Evolutionary conservation across 2,329 filamentous ascomycete species (phyloP), one percentile per base, ranked within the genome.

Genomic region (Fusarium pseudograminearum): DNA sequence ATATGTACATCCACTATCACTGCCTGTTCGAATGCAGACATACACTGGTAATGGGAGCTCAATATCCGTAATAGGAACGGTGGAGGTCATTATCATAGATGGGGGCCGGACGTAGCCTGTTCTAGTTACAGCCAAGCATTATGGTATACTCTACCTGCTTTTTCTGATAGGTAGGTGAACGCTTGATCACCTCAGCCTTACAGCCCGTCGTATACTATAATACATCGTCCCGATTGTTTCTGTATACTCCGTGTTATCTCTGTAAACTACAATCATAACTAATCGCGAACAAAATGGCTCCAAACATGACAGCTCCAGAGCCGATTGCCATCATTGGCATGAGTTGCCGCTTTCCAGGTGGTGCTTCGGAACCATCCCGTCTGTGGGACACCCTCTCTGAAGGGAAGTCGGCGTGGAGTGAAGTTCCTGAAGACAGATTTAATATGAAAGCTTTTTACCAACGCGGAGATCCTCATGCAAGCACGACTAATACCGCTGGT

Each of bases 11-110:
- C 16, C 48, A 40, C 24, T 18, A 40, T 51, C 34, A 30, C 24
- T 30, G 12, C 7, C 12, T 18, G 34, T 51, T 51, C 34, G 18
- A 51, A 51, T 18, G n/a, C 18, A 28, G 34, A 40, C 30, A 30
- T 9, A 22, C n/a, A 52, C 48, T 40, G 18, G 48, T 40, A 52
- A 40, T 8, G 24, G n/a, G 34, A 40, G 18, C 24, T 52, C 34
- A 52, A 52, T 52, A 52, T 52, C 48, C 34, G 48, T 52, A 52
- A 52, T 52, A 52, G 48, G 48, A 52, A 40, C 34, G 18, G 48
- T 40, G 18, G 40, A 40, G 30, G 34, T 52, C 34, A 52, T 52
- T 52, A 40, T 40, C 24, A 30, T 30, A 22, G 18, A 24, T 20
- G 48, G 33, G 14, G 34, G 24, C 26, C 16, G n/a, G 24, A n/a